phyloP scores from a whole-genome alignment of 345 rosid species.

The Bretschneidera sinensis region DNA sequence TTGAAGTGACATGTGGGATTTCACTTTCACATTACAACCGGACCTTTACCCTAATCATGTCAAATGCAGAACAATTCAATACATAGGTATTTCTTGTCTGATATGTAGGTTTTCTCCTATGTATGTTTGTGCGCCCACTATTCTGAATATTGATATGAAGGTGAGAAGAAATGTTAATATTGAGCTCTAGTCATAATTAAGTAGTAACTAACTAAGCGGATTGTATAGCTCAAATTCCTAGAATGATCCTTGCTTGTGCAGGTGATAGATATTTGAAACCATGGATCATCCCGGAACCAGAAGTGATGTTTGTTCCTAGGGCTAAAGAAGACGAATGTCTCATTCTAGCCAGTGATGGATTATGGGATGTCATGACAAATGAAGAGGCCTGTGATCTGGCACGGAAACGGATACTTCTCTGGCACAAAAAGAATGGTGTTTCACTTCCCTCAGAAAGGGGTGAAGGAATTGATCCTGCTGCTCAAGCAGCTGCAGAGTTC shows the following conservation, averaged over 20 bases:
- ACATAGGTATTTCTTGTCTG: background rate
- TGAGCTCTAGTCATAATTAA: background rate
- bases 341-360: conserved; percentile 83
- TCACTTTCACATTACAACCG: too few species aligned
- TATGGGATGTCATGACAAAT: conserved; percentile 94
- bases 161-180: too few species aligned
- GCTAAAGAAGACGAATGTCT: conserved; percentile 92
- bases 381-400: conserved; percentile 94
- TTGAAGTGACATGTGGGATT: too few species aligned
- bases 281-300: conserved; percentile 93
- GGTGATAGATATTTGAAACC: conserved; percentile 97
- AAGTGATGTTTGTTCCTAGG: conserved; percentile 75
- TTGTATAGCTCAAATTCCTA: background rate
- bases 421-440: conserved; percentile 80
- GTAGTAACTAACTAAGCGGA: background rate
- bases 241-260: conserved; percentile 25
- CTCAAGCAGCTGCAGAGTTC: conserved; percentile 90
- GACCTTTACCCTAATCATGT: background rate
- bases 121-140: background rate
- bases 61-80: too few species aligned
- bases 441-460: conserved; percentile 44
- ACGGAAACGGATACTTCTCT: conserved; percentile 66
- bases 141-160: background rate
- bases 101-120: background rate
- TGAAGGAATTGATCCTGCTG: conserved; percentile 60